These are phyloP conservation scores for Meripilus lineatus DNA, from an alignment of 1,284 basidiomycete species.

Conservation along the genomic window DNA sequence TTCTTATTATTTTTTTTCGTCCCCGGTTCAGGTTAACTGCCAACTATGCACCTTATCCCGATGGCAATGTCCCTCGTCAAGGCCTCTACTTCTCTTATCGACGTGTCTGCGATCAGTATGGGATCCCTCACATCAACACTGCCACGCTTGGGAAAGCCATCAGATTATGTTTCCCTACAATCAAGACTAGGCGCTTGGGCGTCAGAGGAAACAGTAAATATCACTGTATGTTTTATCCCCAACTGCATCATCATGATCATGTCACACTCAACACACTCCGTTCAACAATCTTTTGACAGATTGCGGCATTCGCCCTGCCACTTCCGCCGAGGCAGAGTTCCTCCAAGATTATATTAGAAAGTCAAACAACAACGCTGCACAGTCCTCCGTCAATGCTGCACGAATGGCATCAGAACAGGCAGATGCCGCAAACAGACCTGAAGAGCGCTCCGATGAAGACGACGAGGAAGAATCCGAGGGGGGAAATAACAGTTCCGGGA, in stretches of 20 bases:
- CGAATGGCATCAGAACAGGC: slow-evolving; percentile 61
- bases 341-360: slow-evolving; percentile 87
- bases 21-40: slow-evolving; percentile 61
- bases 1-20: slow-evolving; percentile 6
- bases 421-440: slow-evolving; percentile 47
- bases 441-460: slow-evolving; percentile 74
- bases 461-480: slow-evolving; percentile 80
- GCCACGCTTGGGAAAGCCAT: slow-evolving; percentile 93
- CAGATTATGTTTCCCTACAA: slow-evolving; percentile 85
- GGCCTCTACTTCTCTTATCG: slow-evolving; percentile 90
- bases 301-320: slow-evolving; percentile 86
- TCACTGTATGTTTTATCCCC: slow-evolving; percentile 76
- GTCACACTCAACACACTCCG: slow-evolving; percentile 24
- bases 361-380: slow-evolving; percentile 78
- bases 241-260: slow-evolving; percentile 15
- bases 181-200: slow-evolving; percentile 89
- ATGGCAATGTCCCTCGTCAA: slow-evolving; percentile 85
- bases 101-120: slow-evolving; percentile 84
- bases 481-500: slow-evolving; percentile 54
- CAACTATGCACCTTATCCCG: slow-evolving; percentile 86
- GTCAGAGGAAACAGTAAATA: slow-evolving; percentile 92
- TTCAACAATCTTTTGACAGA: slow-evolving; percentile 47
- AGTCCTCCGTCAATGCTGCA: slow-evolving; percentile 65
- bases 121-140: slow-evolving; percentile 90
- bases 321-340: slow-evolving; percentile 83